phyloP scores from a whole-genome alignment of 2,329 filamentous ascomycete species.

The Fusarium avenaceum region DNA sequence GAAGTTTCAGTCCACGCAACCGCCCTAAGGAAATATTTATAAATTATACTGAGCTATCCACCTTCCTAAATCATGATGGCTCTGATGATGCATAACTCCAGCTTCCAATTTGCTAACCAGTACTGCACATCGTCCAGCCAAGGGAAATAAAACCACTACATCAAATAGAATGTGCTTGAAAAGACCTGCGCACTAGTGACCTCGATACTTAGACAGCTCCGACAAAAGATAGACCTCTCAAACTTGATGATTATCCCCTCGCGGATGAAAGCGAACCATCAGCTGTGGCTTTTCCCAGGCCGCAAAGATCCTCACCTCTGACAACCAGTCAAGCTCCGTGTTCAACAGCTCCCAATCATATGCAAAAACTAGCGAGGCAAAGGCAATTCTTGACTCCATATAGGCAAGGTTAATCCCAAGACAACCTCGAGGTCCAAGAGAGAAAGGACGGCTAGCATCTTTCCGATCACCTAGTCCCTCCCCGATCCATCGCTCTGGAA shows the following conservation, averaged over 20 bases:
- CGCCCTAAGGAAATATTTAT: not conserved
- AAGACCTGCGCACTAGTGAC: too few species aligned
- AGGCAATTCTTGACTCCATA: not conserved
- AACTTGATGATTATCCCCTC: too few species aligned
- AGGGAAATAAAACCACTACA: too few species aligned
- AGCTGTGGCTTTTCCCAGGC: not conserved
- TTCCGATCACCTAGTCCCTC: slow-evolving; percentile 9
- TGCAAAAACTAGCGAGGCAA: slow-evolving; percentile 8
- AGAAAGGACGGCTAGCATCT: slow-evolving; percentile 19
- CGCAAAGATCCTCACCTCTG: not conserved
- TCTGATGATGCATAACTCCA: not conserved
- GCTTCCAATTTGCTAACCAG: too few species aligned
- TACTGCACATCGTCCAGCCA: too few species aligned
- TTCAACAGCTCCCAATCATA: slow-evolving; percentile 19
- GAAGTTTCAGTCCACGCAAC: not conserved
- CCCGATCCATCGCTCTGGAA: slow-evolving; percentile 19
- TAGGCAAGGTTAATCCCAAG: slow-evolving; percentile 24
- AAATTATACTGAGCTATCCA: not conserved
- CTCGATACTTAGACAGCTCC: too few species aligned
- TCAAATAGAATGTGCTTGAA: too few species aligned
- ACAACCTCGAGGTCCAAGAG: slow-evolving; percentile 8
- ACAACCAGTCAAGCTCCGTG: not conserved
- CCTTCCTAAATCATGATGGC: not conserved
- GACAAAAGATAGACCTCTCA: not conserved
- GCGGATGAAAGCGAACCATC: not conserved